These are phyloP conservation scores for Licmophora abbreviata DNA, from an alignment of 108 stramenopile genomes.

Conservation along the genomic window DNA sequence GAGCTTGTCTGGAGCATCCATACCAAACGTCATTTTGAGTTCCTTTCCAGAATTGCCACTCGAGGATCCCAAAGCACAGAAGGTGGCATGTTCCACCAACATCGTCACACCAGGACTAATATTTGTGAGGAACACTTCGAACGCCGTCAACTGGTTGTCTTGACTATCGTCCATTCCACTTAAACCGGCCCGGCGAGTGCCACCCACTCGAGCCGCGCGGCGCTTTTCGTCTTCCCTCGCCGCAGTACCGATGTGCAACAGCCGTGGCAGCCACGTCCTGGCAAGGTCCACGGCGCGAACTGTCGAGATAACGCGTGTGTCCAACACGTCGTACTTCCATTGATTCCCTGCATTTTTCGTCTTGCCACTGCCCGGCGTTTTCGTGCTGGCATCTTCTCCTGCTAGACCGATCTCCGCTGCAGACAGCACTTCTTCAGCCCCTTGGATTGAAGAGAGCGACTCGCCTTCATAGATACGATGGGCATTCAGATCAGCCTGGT, in stretches of 20 bases:
- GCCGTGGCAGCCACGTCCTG: constrained; percentile 67
- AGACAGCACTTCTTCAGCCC: constrained; percentile 9
- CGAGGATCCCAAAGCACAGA: constrained; percentile 70
- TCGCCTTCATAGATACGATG: constrained; percentile 63
- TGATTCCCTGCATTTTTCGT: constrained; percentile 49
- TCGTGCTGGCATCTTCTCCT: constrained; percentile 3
- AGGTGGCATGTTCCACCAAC: constrained; percentile 72
- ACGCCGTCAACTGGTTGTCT: constrained; percentile 31
- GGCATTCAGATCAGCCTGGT: constrained; percentile 42
- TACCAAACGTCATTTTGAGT: constrained; percentile 71
- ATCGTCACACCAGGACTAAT: constrained; percentile 54
- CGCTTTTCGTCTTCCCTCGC: constrained; percentile 81
- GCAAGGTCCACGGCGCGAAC: constrained; percentile 55
- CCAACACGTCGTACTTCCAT: constrained; percentile 84
- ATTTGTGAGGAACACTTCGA: constrained; percentile 57
- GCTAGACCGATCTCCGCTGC: not conserved
- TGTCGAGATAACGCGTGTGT: constrained; percentile 66
- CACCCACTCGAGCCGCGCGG: constrained; percentile 38
- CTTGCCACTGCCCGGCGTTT: constrained; percentile 8
- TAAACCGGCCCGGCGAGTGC: not conserved
- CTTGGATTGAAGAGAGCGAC: constrained; percentile 19
- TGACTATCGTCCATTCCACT: constrained; percentile 10
- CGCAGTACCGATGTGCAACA: constrained; percentile 66
- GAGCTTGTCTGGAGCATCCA: constrained; percentile 53
- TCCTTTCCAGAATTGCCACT: constrained; percentile 53